Evolutionary conservation across 495 filamentous ascomycete species (phyloP), one percentile per base, ranked within the genome.

Genomic region (Emericellopsis terricola): DNA sequence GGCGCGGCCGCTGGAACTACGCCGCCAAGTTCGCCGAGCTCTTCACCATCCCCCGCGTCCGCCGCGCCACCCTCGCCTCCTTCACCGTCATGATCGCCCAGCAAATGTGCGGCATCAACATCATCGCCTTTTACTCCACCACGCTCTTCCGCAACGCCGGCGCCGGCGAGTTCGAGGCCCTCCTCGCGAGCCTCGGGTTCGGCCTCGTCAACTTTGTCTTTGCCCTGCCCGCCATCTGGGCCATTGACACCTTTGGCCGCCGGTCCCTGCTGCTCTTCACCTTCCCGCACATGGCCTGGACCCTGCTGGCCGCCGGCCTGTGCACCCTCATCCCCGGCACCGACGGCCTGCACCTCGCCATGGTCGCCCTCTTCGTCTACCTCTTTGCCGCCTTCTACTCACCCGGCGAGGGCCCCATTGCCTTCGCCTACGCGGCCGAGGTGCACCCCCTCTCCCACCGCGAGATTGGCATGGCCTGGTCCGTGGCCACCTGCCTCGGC

Each of bases 71-170:
- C 15, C 57, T 73, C 15, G 77, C 75, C 19, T 71, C 53, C 7
- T 53, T 50, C 29, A 47, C 65, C 1, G 76, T 83, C 35, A 81
- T 81, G 56, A 64, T 81, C 42, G 74, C 67, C 2, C 71, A 76
- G 49, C 68, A 73, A 44, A 65, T 71, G 60, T 69, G 65, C 36
- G 67, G 64, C 64, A 15, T 76, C 47, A 80, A 79, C 56, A 78
- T 87, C 50, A 79, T 86, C 23, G 72, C 81, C n/a, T 89, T 87
- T 61, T 93, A 89, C 53, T 77, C 69, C 0, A 74, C 73, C 1
- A 78, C 78, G 2, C 62, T 89, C 32, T 87, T 87, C 57, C 43
- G 48, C 5, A 41, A 79, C 1, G 70, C 78, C 13, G 73, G 77
- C 15, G 68, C 69, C 14, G 51, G 24, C 33, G 52, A 65, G 11